Percentiles rank a stretch among this genome's conserved stretches.
Evolutionary conservation across 176 grass and related monocot species (phyloP).

Genomic region (Lolium rigidum): DNA sequence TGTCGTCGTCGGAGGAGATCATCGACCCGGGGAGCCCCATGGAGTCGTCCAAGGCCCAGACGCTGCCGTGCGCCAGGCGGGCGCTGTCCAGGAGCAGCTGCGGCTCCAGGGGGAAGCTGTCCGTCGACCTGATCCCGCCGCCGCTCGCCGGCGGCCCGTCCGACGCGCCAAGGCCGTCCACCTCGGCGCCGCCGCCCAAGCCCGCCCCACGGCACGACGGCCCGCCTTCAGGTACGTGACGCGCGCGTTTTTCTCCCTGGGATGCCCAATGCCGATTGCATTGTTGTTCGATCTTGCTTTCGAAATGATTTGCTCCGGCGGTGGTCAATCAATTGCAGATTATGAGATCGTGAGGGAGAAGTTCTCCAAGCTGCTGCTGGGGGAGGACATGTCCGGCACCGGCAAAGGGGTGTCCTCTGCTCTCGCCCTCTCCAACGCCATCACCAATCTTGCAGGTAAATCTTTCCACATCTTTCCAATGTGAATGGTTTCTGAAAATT

Average conservation of each 20-base stretch:
- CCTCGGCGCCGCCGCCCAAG: neutral
- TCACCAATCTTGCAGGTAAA: constrained; percentile 84
- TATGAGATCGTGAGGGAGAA: constrained; percentile 72
- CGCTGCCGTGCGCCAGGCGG: constrained; percentile 35
- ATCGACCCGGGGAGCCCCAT: constrained; percentile 25
- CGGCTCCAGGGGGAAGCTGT: constrained; percentile 47
- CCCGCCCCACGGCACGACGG: constrained; percentile 22
- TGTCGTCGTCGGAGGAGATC: constrained; percentile 32
- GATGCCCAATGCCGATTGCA: neutral
- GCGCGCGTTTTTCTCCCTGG: neutral
- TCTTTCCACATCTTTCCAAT: neutral
- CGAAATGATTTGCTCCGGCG: neutral
- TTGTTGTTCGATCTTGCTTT: neutral
- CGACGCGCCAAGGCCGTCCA: constrained; percentile 2
- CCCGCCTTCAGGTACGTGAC: constrained; percentile 57
- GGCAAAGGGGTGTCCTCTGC: constrained; percentile 86
- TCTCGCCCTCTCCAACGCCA: constrained; percentile 82
- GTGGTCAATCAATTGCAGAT: constrained; percentile 39
- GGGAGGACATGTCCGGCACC: constrained; percentile 90
- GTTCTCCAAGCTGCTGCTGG: constrained; percentile 80
- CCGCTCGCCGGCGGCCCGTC: constrained; percentile 52
- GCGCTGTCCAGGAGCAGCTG: constrained; percentile 52
- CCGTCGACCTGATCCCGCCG: constrained; percentile 23
- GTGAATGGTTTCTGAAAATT: neutral
- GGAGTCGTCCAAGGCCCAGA: constrained; percentile 22